Base-by-base conservation (phyloP, 1,284 basidiomycete genomes). In the Marasmius fiardii region DNA sequence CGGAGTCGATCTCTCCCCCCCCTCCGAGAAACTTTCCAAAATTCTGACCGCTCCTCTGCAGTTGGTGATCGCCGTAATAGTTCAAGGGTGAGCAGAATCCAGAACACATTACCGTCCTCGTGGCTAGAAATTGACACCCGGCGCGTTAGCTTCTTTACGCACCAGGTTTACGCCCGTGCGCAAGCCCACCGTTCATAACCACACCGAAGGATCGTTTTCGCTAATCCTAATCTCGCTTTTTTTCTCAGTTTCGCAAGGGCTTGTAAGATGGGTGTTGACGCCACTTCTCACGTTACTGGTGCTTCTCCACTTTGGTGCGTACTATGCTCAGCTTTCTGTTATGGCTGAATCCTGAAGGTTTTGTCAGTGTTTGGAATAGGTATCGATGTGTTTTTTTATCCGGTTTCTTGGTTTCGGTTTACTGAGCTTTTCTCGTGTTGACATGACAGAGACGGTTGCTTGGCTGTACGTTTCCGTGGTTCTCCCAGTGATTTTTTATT, bases 141-240 rank as follows among this genome's bases (percentile, higher is more conserved):
- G 14, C 18, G 20, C 43, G 49, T 12, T 33, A 76, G 74, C 33
- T 75, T 70, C 59, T 76, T 75, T 53, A 65, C 71, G 4, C 44
- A 65, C 37, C 71, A 69, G 31, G 74, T 76, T 21, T 70, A 43
- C 60, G 70, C 73, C 59, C n/a, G 73, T 61, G n/a, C 28, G 55
- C 26, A 5, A 12, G n/a, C 16, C 21, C 11, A 24, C 26, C 37
- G 33, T 1, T 26, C 31, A 45, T 11, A 33, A 18, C 43, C 10
- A 24, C 33, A 33, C n/a, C 31, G 26, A 39, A 0, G 7, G 14
- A 14, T 31, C 21, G 33, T 28, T 57, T 31, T 57, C 28, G 10
- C 33, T 11, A 20, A 3, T 47, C n/a, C n/a, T n/a, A n/a, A n/a
- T n/a, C n/a, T n/a, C n/a, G n/a, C n/a, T n/a, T n/a, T n/a, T 10